A percentile compares a stretch with the other conserved stretches of the same genome.
Conservation (phyloP, 2,329 filamentous ascomycete genomes). For the Ophiostoma pallidulum region DNA sequence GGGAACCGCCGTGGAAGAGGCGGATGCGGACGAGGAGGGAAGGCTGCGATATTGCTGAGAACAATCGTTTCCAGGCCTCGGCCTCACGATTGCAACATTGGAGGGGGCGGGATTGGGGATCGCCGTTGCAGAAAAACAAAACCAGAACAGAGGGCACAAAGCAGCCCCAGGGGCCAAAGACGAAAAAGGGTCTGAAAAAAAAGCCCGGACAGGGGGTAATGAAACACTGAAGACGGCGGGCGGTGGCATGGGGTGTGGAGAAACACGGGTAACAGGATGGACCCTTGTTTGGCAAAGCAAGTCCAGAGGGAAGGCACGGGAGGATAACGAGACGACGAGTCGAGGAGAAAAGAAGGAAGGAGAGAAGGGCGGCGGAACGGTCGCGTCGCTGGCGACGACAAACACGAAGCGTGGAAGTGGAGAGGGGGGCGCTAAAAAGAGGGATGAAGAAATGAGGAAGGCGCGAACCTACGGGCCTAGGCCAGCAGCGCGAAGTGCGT, state of each 20-base stretch:
- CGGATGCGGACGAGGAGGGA: not conserved
- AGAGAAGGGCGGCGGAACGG: too few relatives aligned
- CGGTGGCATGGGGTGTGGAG: too few relatives aligned
- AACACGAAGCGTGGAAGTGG: not conserved
- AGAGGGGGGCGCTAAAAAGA: not conserved
- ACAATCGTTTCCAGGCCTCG: conserved; percentile 5
- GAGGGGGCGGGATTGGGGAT: conserved; percentile 1
- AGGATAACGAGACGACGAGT: too few relatives aligned
- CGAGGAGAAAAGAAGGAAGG: too few relatives aligned
- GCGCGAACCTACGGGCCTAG: too few relatives aligned
- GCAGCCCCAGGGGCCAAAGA: not conserved
- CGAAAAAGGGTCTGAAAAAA: too few relatives aligned
- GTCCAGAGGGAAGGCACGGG: too few relatives aligned
- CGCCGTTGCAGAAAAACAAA: conserved; percentile 1
- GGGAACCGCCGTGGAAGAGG: not conserved
- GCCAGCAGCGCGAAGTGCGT: too few relatives aligned
- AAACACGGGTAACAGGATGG: too few relatives aligned
- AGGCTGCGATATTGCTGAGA: not conserved
- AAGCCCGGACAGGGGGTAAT: not conserved
- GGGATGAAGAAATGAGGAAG: conserved; percentile 1
- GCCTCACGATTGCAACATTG: conserved; percentile 12
- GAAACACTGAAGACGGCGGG: not conserved
- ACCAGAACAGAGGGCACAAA: not conserved
- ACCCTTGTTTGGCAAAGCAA: too few relatives aligned
- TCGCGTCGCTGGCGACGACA: too few relatives aligned